phyloP scores from a whole-genome alignment of 2,329 filamentous ascomycete species.

The Lasiodiplodia hormozganensis region DNA sequence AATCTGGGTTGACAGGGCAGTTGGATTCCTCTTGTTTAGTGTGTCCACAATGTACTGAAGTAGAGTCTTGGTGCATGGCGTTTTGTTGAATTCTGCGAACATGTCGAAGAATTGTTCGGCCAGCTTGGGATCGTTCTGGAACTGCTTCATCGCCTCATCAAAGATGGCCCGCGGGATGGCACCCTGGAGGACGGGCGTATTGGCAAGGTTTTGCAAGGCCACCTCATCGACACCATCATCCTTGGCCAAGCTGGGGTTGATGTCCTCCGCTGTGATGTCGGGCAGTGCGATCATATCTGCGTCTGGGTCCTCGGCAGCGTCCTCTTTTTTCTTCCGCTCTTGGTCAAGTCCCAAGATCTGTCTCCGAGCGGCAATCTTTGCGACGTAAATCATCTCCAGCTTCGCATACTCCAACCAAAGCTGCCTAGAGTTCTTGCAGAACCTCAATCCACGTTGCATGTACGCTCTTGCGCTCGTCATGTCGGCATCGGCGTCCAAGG shows the following conservation, averaged over 20 bases:
- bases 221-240: conserved; percentile 58
- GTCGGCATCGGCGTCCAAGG: conserved; percentile 80
- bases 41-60: conserved; percentile 74
- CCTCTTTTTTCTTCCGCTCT: conserved; percentile 51
- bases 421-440: conserved; percentile 76
- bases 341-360: conserved; percentile 69
- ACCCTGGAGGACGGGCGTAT: conserved; percentile 85
- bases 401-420: conserved; percentile 92
- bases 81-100: conserved; percentile 71
- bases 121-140: conserved; percentile 69
- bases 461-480: conserved; percentile 85
- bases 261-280: conserved; percentile 67
- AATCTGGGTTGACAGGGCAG: conserved; percentile 62
- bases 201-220: conserved; percentile 68
- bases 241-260: conserved; percentile 61
- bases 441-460: conserved; percentile 88
- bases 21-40: conserved; percentile 67
- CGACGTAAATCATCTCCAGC: conserved; percentile 91
- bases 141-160: conserved; percentile 81
- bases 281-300: conserved; percentile 65
- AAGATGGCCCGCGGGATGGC: conserved; percentile 94
- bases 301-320: conserved; percentile 52
- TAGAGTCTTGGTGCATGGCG: conserved; percentile 70
- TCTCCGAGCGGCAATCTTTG: conserved; percentile 77
- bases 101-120: conserved; percentile 82